Evolutionary conservation across 192 early-diverging fungal genomes (phyloP), one percentile per base, ranked within the genome.

Genomic region (Coemansia sp.): DNA sequence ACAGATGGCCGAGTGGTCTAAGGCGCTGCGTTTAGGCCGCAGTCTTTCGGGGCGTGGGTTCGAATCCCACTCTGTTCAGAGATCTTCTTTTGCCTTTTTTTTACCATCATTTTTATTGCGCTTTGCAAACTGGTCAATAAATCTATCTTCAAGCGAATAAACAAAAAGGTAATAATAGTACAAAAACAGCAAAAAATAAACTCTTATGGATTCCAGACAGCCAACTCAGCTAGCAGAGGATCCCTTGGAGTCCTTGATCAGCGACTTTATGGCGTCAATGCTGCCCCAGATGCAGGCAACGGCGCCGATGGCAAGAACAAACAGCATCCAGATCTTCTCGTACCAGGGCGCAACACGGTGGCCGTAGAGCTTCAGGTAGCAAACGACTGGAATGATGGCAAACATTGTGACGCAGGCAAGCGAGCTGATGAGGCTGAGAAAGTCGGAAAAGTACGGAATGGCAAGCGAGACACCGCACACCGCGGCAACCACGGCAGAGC

Each of bases 371-470:
- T 84, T 80, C 39, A 87, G 84, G 72, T 90, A 90, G 74, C 88
- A 93, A 45, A 91, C 40, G 9, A 93, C 75, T 0, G 93, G 93
- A 62, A 94, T 71, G 10, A 92, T 83, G 57, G 90, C 91, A 37
- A 89, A 88, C 47, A 94, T 79, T 6, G 85, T 73, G 47, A 85
- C 87, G 62, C 88, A 91, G 40, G 89, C 85, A 46, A 93, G 75
- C 0, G 91, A 87, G 37, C 93, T 92, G 61, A 94, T 76, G 3
- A 94, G 83, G 15, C 86, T 83, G 79, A 94, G 47, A 36, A 92
- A 83, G 70, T 93, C 93, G 10, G 90, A 80, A 72, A 94, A 93
- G 76, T 82, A 92, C 8, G 92, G 91, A 15, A 93, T 84, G 26
- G 81, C 87, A 22, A 90, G 71, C 5, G 91, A 86, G 36, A 92